phyloP scores from a whole-genome alignment of 352 stramenopile genomes.

The Pythium biforme region DNA sequence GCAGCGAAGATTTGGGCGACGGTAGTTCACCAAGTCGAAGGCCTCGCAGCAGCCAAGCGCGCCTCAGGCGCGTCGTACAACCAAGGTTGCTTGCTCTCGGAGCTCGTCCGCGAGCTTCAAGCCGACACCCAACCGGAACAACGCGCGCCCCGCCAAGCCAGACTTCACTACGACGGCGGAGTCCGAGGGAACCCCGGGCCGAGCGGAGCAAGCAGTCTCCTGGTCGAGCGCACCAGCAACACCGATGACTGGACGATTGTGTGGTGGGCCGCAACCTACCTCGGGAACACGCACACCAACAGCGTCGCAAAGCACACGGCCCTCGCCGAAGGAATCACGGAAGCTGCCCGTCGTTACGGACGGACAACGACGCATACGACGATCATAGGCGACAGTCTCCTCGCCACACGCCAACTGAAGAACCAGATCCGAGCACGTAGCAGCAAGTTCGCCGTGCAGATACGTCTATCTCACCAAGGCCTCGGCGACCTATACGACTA shows the following conservation, averaged over 20 bases:
- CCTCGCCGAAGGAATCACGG: neutral
- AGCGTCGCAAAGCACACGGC: slow-evolving; percentile 6
- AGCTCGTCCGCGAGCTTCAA: no score
- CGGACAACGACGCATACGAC: neutral
- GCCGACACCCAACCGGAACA: no score
- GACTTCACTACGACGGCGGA: slow-evolving; percentile 26
- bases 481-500: neutral
- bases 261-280: slow-evolving; percentile 1
- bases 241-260: neutral
- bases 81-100: no score
- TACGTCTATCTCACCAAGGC: neutral
- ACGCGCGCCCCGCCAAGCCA: neutral
- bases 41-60: neutral
- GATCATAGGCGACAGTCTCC: slow-evolving; percentile 7
- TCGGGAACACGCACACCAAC: slow-evolving; percentile 3
- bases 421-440: neutral
- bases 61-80: neutral
- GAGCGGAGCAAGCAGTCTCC: slow-evolving; percentile 21
- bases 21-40: neutral
- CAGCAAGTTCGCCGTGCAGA: neutral
- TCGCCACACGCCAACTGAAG: neutral
- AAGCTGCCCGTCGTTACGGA: neutral
- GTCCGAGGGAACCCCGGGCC: slow-evolving; percentile 36
- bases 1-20: neutral
- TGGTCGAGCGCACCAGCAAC: neutral